These are phyloP conservation scores for Aspergillus sp. DNA, from an alignment of 2,329 filamentous ascomycete genomes.

Conservation along the genomic window DNA sequence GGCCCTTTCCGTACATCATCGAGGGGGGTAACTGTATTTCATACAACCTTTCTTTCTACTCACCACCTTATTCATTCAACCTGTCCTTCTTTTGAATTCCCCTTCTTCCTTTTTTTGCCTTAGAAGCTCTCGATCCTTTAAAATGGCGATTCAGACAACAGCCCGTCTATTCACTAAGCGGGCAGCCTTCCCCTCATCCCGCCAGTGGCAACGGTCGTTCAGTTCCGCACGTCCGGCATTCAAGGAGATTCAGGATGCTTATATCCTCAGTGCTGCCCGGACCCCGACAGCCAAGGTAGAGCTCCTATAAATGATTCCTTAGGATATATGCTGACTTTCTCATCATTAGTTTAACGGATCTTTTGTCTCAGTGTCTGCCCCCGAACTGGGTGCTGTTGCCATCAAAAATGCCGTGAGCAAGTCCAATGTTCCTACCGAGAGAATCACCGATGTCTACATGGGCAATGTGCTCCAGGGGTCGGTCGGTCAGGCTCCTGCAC, in stretches of 20 bases:
- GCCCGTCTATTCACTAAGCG: conserved; percentile 22
- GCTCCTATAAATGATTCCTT: background rate
- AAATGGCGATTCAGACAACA: conserved; percentile 21
- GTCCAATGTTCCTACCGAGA: conserved; percentile 72
- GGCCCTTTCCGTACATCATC: background rate
- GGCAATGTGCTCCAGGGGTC: conserved; percentile 85
- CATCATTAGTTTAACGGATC: conserved; percentile 82
- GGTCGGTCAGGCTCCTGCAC: conserved; percentile 84
- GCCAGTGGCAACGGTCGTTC: conserved; percentile 48
- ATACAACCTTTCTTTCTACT: too few species aligned
- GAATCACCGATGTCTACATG: conserved; percentile 93
- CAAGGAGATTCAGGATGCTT: conserved; percentile 80
- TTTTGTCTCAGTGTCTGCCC: conserved; percentile 75
- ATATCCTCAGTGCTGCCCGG: conserved; percentile 84
- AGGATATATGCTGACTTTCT: conserved; percentile 5
- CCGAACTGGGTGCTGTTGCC: conserved; percentile 82
- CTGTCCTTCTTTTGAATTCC: background rate
- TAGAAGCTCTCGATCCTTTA: background rate
- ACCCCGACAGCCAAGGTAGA: conserved; percentile 84
- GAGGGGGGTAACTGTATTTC: too few species aligned
- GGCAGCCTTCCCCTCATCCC: conserved; percentile 37
- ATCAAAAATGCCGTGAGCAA: conserved; percentile 89
- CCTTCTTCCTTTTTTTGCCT: background rate
- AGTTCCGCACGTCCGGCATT: conserved; percentile 43
- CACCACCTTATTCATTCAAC: too few species aligned